phyloP scores from a whole-genome alignment of 129 eudicot genomes.

The sunflower (Helianthus annuus) region HanXRQr2.0-SUNRISE NC_035447.2:111856381-111856880 shows the following conservation, averaged over 20 bases:
- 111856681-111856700: not conserved
- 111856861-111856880: not conserved
- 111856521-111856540: not conserved
- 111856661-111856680: not conserved
- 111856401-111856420: slow-evolving; percentile 63
- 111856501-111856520: not conserved
- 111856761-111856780: not conserved
- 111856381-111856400: slow-evolving; percentile 72
- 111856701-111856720: not conserved
- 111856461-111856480: not conserved
- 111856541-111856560: slow-evolving; percentile 19
- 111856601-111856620: slow-evolving; percentile 1
- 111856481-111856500: slow-evolving; percentile 17
- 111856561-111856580: slow-evolving; percentile 13
- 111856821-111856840: not conserved
- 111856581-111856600: slow-evolving; percentile 9
- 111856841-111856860: not conserved
- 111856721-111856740: not conserved
- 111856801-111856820: not conserved
- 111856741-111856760: not conserved
- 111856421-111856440: slow-evolving; percentile 67
- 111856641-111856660: not conserved
- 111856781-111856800: not conserved
- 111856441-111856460: slow-evolving; percentile 27
- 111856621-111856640: not conserved